Percentiles rank a stretch among this genome's conserved stretches.
These are phyloP conservation scores for Hypoxylon sp. DNA, from an alignment of 2,329 filamentous ascomycete species.

Conservation along the genomic window DNA sequence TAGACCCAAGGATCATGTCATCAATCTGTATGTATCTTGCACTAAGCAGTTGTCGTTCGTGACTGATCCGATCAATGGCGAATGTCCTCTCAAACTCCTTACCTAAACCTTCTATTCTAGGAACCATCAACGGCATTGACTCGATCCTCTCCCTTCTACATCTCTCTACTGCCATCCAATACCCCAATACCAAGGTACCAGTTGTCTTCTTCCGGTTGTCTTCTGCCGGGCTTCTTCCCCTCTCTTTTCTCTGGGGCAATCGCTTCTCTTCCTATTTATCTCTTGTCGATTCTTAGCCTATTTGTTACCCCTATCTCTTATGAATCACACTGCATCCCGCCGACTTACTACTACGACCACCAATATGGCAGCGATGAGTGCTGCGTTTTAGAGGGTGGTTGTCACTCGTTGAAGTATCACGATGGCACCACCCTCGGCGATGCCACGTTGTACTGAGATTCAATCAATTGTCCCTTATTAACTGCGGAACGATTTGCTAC, in stretches of 20 bases:
- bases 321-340: conserved; percentile 31
- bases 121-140: conserved; percentile 14
- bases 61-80: neutral
- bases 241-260: conserved; percentile 23
- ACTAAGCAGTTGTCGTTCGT: conserved; percentile 5
- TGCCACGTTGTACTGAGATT: conserved; percentile 52
- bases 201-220: conserved; percentile 13
- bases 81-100: conserved; percentile 1
- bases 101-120: conserved; percentile 12
- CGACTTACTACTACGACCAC: conserved; percentile 48
- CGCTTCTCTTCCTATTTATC: conserved; percentile 23
- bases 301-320: conserved; percentile 29
- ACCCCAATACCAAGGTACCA: too few relatives aligned
- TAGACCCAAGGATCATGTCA: conserved; percentile 2
- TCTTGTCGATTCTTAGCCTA: conserved; percentile 40
- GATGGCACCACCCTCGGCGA: conserved; percentile 69
- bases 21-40: conserved; percentile 1
- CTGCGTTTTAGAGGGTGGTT: conserved; percentile 68
- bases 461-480: conserved; percentile 41
- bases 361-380: conserved; percentile 60
- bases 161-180: conserved; percentile 4
- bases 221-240: conserved; percentile 30
- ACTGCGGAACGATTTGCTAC: conserved; percentile 25
- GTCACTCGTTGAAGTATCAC: conserved; percentile 59
- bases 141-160: neutral